Evolutionary conservation across 805 yeast genomes (phyloP), one percentile per base, ranked within the genome.

Genomic region (Clavispora asparagi): DNA sequence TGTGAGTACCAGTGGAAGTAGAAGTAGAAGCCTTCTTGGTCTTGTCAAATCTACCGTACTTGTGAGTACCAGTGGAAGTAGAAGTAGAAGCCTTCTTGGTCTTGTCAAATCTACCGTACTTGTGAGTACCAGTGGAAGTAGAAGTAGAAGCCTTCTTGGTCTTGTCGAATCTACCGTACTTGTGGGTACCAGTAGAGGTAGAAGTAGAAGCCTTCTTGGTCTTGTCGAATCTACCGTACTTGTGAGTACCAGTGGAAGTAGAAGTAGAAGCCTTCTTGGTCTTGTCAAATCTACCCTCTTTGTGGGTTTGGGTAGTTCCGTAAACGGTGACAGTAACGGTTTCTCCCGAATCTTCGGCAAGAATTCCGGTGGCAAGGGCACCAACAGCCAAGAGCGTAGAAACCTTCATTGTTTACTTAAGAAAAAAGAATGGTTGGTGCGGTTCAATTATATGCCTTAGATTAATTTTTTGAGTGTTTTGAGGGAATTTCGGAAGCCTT

Each of bases 111-210:
- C 51, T 45, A 16, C 57, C 57, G 58, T 49, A 50, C 65, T 70
- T 50, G 61, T 59, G 49, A 59, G 67, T 46, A 67, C 73, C 54
- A 27, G 59, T 42, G 17, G 60, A 30, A 17, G 53, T 46, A 16
- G 61, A 13, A 13, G 61, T 31, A 7, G 51, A 30, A 7, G 43
- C 29, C 35, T 47, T 36, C 70, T 44, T 73, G 67, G 57, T 78
- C 64, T 77, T 74, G 71, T 78, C 71, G 60, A 79, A 79, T 59
- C 72, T 72, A 54, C 87, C 87, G 53, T 70, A 70, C 51, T 64
- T 74, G 70, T 81, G 82, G 40, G 84, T 79, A 10, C 51, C 51
- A 39, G 53, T 29, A 8, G 48, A 32, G 9, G 51, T 47, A 23
- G 50, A 45, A 25, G 49, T 46, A 26, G 47, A 39, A 11, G 42